These are phyloP conservation scores for Meredithiella fracta DNA, from an alignment of 2,329 filamentous ascomycete species.

Conservation along the genomic window DNA sequence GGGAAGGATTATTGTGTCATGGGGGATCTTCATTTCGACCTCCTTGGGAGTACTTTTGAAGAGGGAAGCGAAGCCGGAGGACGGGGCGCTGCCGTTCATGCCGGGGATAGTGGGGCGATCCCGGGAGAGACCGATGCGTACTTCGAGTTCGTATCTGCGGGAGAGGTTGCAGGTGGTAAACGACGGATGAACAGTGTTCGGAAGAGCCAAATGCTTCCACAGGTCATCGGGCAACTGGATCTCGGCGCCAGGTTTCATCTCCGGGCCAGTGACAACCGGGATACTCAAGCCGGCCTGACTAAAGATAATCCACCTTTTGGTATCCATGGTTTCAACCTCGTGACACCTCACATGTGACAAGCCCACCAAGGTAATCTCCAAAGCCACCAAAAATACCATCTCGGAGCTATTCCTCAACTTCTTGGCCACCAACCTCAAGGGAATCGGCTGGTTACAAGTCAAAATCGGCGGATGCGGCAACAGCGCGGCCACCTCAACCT, in stretches of 20 bases:
- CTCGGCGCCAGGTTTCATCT: conserved; percentile 48
- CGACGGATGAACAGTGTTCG: conserved; percentile 71
- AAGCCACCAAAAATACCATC: conserved; percentile 55
- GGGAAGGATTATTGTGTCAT: conserved; percentile 65
- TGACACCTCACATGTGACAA: conserved; percentile 67
- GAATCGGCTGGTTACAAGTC: conserved; percentile 75
- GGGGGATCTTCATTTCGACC: conserved; percentile 19
- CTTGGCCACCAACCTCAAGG: conserved; percentile 62
- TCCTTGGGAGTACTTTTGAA: conserved; percentile 14
- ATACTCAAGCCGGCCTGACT: conserved; percentile 56
- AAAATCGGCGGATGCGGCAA: conserved; percentile 76
- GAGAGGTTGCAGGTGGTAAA: conserved; percentile 82
- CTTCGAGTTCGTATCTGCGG: conserved; percentile 67
- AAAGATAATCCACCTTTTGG: conserved; percentile 57
- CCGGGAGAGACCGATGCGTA: conserved; percentile 64
- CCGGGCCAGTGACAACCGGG: conserved; percentile 40
- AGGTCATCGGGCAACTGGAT: conserved; percentile 50
- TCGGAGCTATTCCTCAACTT: conserved; percentile 56
- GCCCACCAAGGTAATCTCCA: conserved; percentile 70
- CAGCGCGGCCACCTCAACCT: conserved; percentile 60
- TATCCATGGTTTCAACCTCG: conserved; percentile 53
- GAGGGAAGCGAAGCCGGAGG: neutral
- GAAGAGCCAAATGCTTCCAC: conserved; percentile 58
- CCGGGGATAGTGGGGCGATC: conserved; percentile 29
- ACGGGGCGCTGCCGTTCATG: neutral